These are phyloP conservation scores for Cercospora berteroae DNA, from an alignment of 2,329 filamentous ascomycete species.

Conservation along the genomic window DNA sequence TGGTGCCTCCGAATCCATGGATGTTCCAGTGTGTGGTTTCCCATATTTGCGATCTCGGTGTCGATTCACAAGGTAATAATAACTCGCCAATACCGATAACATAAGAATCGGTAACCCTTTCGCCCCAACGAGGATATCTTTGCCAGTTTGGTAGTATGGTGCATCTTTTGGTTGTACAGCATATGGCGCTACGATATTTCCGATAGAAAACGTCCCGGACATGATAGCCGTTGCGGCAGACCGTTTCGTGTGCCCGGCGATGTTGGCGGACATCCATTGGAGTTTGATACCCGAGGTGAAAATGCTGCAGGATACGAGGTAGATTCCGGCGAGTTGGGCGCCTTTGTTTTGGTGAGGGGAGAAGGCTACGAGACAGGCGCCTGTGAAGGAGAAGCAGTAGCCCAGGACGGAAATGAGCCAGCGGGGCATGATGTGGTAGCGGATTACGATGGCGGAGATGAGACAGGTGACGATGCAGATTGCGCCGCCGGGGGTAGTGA, in stretches of 20 bases:
- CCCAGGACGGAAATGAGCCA: constrained; percentile 28
- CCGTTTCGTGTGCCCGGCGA: constrained; percentile 70
- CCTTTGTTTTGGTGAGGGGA: constrained; percentile 41
- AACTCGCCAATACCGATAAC: constrained; percentile 48
- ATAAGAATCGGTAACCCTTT: constrained; percentile 37
- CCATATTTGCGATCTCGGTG: constrained; percentile 18
- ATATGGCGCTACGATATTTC: constrained; percentile 44
- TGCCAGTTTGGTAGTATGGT: constrained; percentile 44
- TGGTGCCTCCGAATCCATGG: background rate
- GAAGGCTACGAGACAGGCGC: constrained; percentile 33
- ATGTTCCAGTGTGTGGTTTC: background rate
- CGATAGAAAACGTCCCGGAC: constrained; percentile 35
- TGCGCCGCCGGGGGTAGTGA: constrained; percentile 60
- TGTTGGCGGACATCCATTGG: constrained; percentile 46
- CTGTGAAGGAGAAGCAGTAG: constrained; percentile 18
- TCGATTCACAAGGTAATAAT: constrained; percentile 20
- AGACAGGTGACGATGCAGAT: constrained; percentile 41
- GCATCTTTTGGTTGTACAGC: constrained; percentile 41
- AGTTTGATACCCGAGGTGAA: constrained; percentile 16
- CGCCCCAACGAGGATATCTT: constrained; percentile 41
- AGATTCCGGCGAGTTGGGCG: constrained; percentile 44
- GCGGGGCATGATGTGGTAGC: constrained; percentile 27
- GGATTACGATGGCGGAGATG: constrained; percentile 6
- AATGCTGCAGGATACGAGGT: constrained; percentile 40
- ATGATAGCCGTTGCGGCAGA: constrained; percentile 56